Conservation (phyloP, 2,329 filamentous ascomycete species). For the Teratosphaeria gauchensis region DNA sequence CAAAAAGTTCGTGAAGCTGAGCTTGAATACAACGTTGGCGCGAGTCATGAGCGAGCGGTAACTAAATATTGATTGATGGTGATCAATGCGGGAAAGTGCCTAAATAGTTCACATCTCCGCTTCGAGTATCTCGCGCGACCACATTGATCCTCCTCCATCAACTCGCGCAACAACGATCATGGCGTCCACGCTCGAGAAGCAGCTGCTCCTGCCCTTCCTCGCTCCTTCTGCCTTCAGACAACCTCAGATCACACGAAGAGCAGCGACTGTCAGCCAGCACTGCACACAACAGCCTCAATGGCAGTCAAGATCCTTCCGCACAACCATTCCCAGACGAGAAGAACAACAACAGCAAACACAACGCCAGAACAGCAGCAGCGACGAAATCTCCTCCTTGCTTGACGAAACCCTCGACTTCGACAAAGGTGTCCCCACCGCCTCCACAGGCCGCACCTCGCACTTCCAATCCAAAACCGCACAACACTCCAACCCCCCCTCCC, state of each 20-base stretch:
- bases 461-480: slow-evolving; percentile 19
- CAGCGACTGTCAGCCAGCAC: not conserved
- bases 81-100: not conserved
- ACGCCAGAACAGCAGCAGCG: slow-evolving; percentile 10
- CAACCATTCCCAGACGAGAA: not conserved
- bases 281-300: not conserved
- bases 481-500: slow-evolving; percentile 8
- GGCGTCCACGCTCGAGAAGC: slow-evolving; percentile 1
- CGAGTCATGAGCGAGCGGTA: not conserved
- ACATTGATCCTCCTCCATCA: not conserved
- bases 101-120: not conserved
- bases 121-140: not conserved
- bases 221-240: slow-evolving; percentile 10
- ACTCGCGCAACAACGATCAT: not conserved
- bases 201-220: slow-evolving; percentile 14
- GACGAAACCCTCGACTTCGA: slow-evolving; percentile 21
- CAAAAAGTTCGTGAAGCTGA: not conserved
- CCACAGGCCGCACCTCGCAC: slow-evolving; percentile 17
- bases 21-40: not conserved
- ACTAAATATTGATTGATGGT: not conserved
- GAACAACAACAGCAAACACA: slow-evolving; percentile 6
- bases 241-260: slow-evolving; percentile 1
- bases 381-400: slow-evolving; percentile 18
- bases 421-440: slow-evolving; percentile 17
- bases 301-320: slow-evolving; percentile 1